phyloP scores from a whole-genome alignment of 495 filamentous ascomycete genomes.

The Xylaria castorea region DNA sequence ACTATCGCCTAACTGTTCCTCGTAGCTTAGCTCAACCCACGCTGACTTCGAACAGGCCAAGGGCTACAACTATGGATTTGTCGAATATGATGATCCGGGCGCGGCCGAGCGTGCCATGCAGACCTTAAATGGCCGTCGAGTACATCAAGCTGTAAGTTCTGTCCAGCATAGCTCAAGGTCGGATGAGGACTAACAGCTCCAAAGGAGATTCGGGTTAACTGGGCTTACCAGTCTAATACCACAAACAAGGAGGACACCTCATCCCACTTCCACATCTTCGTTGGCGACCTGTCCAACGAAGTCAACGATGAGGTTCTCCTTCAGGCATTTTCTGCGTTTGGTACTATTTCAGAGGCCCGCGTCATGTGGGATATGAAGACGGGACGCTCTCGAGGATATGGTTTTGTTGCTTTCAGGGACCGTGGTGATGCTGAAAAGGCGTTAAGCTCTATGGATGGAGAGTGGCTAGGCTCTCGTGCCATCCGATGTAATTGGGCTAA shows the following conservation, averaged over 20 bases:
- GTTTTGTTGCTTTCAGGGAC: slow-evolving; percentile 97
- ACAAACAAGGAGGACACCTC: slow-evolving; percentile 97
- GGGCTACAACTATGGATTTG: slow-evolving; percentile 99
- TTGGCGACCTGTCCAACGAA: slow-evolving; percentile 97
- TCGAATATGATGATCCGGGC: slow-evolving; percentile 98
- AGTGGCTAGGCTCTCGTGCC: slow-evolving; percentile 98
- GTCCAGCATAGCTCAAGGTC: background rate
- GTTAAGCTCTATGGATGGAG: slow-evolving; percentile 95
- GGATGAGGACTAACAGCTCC: slow-evolving; percentile 30
- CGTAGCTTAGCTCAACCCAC: slow-evolving; percentile 15
- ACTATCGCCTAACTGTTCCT: background rate
- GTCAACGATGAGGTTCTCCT: slow-evolving; percentile 96
- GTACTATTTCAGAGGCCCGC: slow-evolving; percentile 95
- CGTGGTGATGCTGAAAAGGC: slow-evolving; percentile 95
- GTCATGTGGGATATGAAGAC: slow-evolving; percentile 99
- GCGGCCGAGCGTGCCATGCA: slow-evolving; percentile 96
- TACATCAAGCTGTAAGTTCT: slow-evolving; percentile 85
- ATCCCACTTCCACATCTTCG: slow-evolving; percentile 98
- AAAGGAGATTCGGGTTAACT: slow-evolving; percentile 99
- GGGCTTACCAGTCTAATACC: slow-evolving; percentile 98
- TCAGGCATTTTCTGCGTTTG: slow-evolving; percentile 97
- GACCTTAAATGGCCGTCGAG: slow-evolving; percentile 91
- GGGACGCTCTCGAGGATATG: slow-evolving; percentile 94
- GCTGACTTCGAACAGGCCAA: slow-evolving; percentile 66
- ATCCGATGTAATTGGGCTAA: slow-evolving; percentile 99